Evolutionary conservation across 331 rosid species (phyloP).

Genomic region (Saraca asoca): DNA sequence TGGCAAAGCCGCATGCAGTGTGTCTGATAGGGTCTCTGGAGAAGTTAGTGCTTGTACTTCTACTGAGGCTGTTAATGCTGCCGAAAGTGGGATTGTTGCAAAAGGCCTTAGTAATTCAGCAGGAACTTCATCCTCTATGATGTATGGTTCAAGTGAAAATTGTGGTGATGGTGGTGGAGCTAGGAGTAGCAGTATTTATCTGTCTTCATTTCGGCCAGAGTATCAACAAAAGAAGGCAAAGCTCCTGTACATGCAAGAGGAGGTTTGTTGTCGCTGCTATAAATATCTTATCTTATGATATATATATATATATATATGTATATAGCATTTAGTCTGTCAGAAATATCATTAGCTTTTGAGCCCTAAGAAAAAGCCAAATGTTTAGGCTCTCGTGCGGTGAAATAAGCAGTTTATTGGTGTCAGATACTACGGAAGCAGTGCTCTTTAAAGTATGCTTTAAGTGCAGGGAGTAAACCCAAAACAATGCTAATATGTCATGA

Average conservation of each 20-base stretch:
- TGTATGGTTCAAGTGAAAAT: conserved; percentile 54
- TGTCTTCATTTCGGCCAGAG: conserved; percentile 49
- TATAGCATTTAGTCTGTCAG: conserved; percentile 27
- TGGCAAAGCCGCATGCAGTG: conserved; percentile 29
- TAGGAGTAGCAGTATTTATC: conserved; percentile 46
- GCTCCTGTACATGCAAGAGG: conserved; percentile 81
- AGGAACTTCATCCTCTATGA: conserved; percentile 56
- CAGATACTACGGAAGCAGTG: background rate
- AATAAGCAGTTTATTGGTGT: conserved; percentile 3
- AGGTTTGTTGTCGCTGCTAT: conserved; percentile 60
- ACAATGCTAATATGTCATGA: no score
- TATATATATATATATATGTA: background rate
- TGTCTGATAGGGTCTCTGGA: conserved; percentile 48
- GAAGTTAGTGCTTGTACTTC: conserved; percentile 47
- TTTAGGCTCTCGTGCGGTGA: conserved; percentile 18
- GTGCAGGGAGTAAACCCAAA: no score
- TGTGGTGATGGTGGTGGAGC: conserved; percentile 49
- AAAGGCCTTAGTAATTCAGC: conserved; percentile 48
- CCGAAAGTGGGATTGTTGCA: conserved; percentile 39
- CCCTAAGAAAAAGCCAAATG: conserved; percentile 8
- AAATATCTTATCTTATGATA: background rate
- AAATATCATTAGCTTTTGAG: background rate
- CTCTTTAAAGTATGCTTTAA: conserved; percentile 1
- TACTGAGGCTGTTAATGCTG: conserved; percentile 38
- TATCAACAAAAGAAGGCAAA: conserved; percentile 75